Evolutionary conservation across 1,284 basidiomycete genomes (phyloP), one percentile per base, ranked within the genome.

Genomic region (Boletus mariae): DNA sequence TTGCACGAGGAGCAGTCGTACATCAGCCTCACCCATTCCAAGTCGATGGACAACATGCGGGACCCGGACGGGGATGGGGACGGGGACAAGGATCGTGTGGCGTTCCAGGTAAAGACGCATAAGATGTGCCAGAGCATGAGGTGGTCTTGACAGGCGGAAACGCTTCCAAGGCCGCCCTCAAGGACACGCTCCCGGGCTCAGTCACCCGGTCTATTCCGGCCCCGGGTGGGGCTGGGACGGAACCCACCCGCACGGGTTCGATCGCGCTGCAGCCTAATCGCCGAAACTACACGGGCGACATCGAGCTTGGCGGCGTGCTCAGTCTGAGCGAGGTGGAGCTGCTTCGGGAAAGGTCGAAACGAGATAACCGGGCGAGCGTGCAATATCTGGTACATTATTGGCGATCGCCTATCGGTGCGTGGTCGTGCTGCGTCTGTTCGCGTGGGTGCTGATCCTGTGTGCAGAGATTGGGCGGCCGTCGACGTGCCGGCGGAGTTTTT

Each of bases 341-440:
- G 13, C 69, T 71, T 5, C 64, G 66, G 45, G 73, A 70, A 52
- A 73, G 72, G 54, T 45, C 47, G 29, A 43, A 9, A 32, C 57
- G 65, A 28, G 48, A 56, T n/a, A 62, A 62, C 1, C 44, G 29
- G 29, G 32, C 17, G 42, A 41, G 10, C 20, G 61, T 80, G 50
- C 76, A 76, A 51, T 71, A 70, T 42, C 60, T 78, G 59, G 70
- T 82, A 25, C 67, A 75, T 52, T 73, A 76, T 51, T 82, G 77
- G 65, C 76, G 70, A 37, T 80, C 78, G 15, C 80, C 80, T 1
- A 77, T 82, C 50, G 75, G 79, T 80, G 50, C 47, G 73, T 71
- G 40, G 4, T n/a, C 23, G 13, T 45, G 17, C 4, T 20, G 11
- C 8, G 6, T 5, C 11, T 40, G 5, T n/a, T 5, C 23, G 41